Conservation (phyloP, 2,329 filamentous ascomycete species). For the Gaeumannomyces tritici region DNA sequence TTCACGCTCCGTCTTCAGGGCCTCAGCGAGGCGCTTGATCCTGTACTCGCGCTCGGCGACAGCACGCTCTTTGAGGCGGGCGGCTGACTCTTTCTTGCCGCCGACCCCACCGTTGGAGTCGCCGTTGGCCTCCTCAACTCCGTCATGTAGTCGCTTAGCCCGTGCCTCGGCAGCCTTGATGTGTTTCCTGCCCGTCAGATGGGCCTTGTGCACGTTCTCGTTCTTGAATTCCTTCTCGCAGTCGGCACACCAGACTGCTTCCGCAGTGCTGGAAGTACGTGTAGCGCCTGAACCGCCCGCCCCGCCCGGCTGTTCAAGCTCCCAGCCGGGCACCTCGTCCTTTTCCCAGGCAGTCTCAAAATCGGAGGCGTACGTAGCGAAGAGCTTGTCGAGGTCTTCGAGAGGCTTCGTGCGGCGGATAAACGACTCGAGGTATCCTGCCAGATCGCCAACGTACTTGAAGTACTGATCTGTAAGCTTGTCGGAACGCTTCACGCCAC, state of each 20-base stretch:
- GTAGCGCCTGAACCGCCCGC: constrained; percentile 19
- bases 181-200: constrained; percentile 87
- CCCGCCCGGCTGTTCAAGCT: constrained; percentile 37
- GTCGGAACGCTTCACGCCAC: constrained; percentile 66
- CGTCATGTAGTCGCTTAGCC: constrained; percentile 30
- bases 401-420: constrained; percentile 76
- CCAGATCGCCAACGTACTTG: constrained; percentile 71
- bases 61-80: constrained; percentile 72
- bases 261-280: constrained; percentile 26
- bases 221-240: constrained; percentile 96
- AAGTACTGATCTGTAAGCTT: constrained; percentile 94
- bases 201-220: constrained; percentile 84
- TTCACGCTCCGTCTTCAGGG: constrained; percentile 78
- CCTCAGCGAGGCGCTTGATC: constrained; percentile 66
- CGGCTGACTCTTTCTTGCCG: constrained; percentile 24
- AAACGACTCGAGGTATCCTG: constrained; percentile 79
- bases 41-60: constrained; percentile 84
- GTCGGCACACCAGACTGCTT: constrained; percentile 79
- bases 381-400: constrained; percentile 73
- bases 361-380: constrained; percentile 68
- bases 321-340: constrained; percentile 73
- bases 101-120: constrained; percentile 14
- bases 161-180: constrained; percentile 69
- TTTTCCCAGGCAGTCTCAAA: constrained; percentile 78
- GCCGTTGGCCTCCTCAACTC: constrained; percentile 15